These are phyloP conservation scores for Trametes cinnabarina DNA, from an alignment of 768 basidiomycete genomes.

Conservation along the genomic window DNA sequence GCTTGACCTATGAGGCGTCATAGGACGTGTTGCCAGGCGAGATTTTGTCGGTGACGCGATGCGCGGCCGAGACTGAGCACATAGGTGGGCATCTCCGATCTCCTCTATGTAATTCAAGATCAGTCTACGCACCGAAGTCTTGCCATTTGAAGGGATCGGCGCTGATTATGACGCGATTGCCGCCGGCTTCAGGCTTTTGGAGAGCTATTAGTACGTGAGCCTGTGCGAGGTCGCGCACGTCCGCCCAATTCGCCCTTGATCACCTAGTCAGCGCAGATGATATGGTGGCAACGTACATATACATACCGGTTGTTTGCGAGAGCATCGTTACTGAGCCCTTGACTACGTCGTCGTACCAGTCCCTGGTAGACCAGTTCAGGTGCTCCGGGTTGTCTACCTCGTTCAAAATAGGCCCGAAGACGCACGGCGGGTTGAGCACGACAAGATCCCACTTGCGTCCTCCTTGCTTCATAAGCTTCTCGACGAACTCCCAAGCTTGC, in stretches of 20 bases:
- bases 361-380: slow-evolving; percentile 35
- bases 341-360: slow-evolving; percentile 21
- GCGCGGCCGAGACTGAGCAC: slow-evolving; percentile 17
- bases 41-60: slow-evolving; percentile 1
- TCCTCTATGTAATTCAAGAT: not conserved
- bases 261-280: not conserved
- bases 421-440: slow-evolving; percentile 52
- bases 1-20: slow-evolving; percentile 22
- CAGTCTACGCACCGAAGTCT: slow-evolving; percentile 19
- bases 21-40: slow-evolving; percentile 6
- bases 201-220: slow-evolving; percentile 33
- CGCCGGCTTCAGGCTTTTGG: slow-evolving; percentile 33
- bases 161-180: slow-evolving; percentile 39
- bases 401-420: slow-evolving; percentile 29
- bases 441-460: slow-evolving; percentile 52
- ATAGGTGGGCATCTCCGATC: no score
- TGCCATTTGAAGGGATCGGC: slow-evolving; percentile 22
- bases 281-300: not conserved
- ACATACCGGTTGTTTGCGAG: slow-evolving; percentile 17
- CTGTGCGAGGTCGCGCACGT: slow-evolving; percentile 37
- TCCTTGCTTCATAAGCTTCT: slow-evolving; percentile 36
- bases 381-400: slow-evolving; percentile 32
- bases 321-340: slow-evolving; percentile 13
- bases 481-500: slow-evolving; percentile 52
- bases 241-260: slow-evolving; percentile 25